Base-by-base conservation (phyloP, 176 grass and related monocot species). In the Calamus simplicifolius region DNA sequence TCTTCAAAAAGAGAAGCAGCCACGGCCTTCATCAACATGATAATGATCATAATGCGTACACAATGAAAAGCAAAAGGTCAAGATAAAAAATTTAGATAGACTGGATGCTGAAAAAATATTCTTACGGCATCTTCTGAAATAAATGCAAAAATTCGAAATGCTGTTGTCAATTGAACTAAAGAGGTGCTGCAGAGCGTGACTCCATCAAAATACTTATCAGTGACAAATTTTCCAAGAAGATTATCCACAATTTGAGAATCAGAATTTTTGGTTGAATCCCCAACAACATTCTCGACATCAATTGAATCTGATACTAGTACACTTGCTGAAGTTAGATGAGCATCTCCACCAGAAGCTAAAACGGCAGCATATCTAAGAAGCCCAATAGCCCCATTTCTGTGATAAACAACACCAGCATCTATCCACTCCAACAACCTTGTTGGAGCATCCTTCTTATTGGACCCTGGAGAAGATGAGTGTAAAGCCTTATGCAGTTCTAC, bases 361-460 rank as follows among this genome's bases (percentile, higher is more conserved):
- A 96, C 79, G 57, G 92, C 86, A 52, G 86, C 82, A 81, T 96
- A 96, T 72, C 81, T 77, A 62, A 96, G 87, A 51, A 96, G 83
- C 16, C 87, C 92, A 29, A 79, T 59, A 75, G 83, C 84, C 26
- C 92, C 92, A 56, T 96, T 96, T 79, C 78, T 88, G 64, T 96
- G 87, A 69, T 88, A 96, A 66, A 96, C 75, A 85, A 90, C 92
- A 70, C 92, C 92, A 51, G 92, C 92, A 75, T 96, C 92, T 67
- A 96, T 90, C 92, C 86, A 96, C 70, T 96, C 83, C 58, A 96
- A 78, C 69, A 96, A 85, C 66, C 92, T 80, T 75, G 81, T 85
- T 31, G 87, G 87, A 35, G 92, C 87, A 82, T 96, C 92, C 79
- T 90, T 90, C 50, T 80, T 83, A 57, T 96, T 96, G 66, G 92